These are phyloP conservation scores for Mrakia frigida DNA, from an alignment of 768 basidiomycete genomes.

Conservation along the genomic window DNA sequence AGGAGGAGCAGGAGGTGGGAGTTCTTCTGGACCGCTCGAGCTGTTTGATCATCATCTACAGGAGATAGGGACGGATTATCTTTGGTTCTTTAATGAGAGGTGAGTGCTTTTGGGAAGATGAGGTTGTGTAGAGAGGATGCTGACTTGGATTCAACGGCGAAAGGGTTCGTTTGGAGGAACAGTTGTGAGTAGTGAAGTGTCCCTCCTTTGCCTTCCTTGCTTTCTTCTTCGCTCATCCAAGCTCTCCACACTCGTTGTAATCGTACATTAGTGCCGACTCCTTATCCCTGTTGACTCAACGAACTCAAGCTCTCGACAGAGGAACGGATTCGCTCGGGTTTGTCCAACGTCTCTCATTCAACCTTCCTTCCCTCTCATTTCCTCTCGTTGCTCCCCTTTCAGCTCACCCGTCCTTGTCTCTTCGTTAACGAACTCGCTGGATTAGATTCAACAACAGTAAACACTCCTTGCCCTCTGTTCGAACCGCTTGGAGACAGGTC, in stretches of 20 bases:
- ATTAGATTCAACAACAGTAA: conserved; percentile 18
- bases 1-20: no score
- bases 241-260: not conserved
- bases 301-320: not conserved
- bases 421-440: not conserved
- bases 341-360: not conserved
- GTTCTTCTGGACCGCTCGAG: no score
- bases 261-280: not conserved
- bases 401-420: not conserved
- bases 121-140: no score
- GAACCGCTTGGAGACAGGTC: conserved; percentile 24
- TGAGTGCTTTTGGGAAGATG: no score
- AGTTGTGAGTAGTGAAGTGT: conserved; percentile 7
- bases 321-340: not conserved
- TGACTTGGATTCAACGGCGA: not conserved
- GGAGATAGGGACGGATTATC: no score
- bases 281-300: not conserved
- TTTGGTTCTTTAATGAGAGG: no score
- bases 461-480: conserved; percentile 18
- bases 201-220: no score
- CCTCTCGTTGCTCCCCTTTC: not conserved
- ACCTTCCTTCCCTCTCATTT: no score
- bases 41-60: no score
- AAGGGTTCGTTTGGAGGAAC: conserved; percentile 23
- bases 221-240: not conserved